A percentile compares a stretch with the other conserved stretches of the same genome.
Evolutionary conservation across 768 basidiomycete species (phyloP).

Genomic region (Austroboletus eburneus): DNA sequence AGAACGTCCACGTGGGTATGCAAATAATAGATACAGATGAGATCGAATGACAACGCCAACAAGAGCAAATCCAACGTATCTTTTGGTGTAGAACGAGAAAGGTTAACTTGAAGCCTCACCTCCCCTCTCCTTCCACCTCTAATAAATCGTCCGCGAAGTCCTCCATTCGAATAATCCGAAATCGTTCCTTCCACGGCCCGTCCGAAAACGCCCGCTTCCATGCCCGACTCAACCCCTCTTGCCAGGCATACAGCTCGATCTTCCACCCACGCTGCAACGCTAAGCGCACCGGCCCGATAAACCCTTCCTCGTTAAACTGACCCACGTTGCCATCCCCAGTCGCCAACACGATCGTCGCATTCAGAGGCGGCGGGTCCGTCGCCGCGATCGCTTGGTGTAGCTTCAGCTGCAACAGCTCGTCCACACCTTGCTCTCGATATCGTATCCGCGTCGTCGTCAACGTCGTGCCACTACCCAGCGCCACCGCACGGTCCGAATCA

Average conservation of each 20-base stretch:
- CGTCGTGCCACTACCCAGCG: conserved; percentile 1
- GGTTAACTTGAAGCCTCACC: too few species aligned
- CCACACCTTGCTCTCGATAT: conserved; percentile 90
- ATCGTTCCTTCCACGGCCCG: conserved; percentile 37
- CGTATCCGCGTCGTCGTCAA: conserved; percentile 40
- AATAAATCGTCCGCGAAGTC: conserved; percentile 60
- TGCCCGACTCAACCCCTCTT: conserved; percentile 71
- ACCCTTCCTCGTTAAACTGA: conserved; percentile 91
- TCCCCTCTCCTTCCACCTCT: conserved; percentile 34
- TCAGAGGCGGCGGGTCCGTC: conserved; percentile 57
- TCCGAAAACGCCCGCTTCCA: conserved; percentile 75
- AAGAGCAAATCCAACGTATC: too few species aligned
- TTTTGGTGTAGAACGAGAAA: neutral
- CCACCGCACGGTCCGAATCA: conserved; percentile 22
- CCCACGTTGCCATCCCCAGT: conserved; percentile 93
- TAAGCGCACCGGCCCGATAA: conserved; percentile 80
- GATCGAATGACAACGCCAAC: too few species aligned
- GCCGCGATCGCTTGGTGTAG: conserved; percentile 81
- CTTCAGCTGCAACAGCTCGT: conserved; percentile 91
- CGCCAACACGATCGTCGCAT: conserved; percentile 82
- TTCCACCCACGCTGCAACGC: conserved; percentile 89
- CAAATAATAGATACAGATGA: neutral
- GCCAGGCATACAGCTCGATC: conserved; percentile 95
- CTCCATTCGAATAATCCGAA: conserved; percentile 61
- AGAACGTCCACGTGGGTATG: too few species aligned